Evolutionary conservation across 2,329 filamentous ascomycete species (phyloP), one percentile per base, ranked within the genome.

Genomic region (Lithohypha guttulata): DNA sequence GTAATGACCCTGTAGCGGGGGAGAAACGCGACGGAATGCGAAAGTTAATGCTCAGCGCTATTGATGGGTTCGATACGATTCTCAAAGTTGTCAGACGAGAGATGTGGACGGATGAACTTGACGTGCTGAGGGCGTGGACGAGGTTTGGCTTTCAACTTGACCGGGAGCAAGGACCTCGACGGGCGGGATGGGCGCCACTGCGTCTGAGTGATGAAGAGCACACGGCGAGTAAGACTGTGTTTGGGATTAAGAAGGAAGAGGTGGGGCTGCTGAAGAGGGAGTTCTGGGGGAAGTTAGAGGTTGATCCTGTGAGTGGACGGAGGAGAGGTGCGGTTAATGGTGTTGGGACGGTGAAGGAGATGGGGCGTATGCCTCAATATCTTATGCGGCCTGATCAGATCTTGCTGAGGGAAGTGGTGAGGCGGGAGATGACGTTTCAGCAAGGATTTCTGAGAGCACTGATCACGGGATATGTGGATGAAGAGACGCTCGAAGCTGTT

Each of bases 1-100:
- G 84, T 57, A 74, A 71, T 42, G 70, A 83, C 47, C 79, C 81
- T 1, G 54, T 74, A 17, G 66, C 67, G 34, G 73, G 68, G 11
- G 66, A 67, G 34, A 60, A 63, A 23, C 28, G 39, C 2, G 64
- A 64, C 29, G 63, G 63, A 20, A 59, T 81, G 35, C 60, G 73
- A 26, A 63, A 73, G 21, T 58, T 81, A 19, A 62, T 84, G 41
- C 57, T 84, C 76, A 81, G 50, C 65, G 64, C 59, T 56, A 58
- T 6, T 8, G 37, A 34, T n/a, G 37, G 37, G 81, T 13, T 67
- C 62, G 5, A 59, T 65, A n/a, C 61, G 84, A 3, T 78, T 70
- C 34, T 47, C 64, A 61, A 71, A 30, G 60, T 80, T 2, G 61
- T 91, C 20, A 68, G 72, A 33, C 64, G 73, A 27, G n/a, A 17